Base-by-base conservation (phyloP, 1,284 basidiomycete genomes). In the Heterobasidion parviporum region DNA sequence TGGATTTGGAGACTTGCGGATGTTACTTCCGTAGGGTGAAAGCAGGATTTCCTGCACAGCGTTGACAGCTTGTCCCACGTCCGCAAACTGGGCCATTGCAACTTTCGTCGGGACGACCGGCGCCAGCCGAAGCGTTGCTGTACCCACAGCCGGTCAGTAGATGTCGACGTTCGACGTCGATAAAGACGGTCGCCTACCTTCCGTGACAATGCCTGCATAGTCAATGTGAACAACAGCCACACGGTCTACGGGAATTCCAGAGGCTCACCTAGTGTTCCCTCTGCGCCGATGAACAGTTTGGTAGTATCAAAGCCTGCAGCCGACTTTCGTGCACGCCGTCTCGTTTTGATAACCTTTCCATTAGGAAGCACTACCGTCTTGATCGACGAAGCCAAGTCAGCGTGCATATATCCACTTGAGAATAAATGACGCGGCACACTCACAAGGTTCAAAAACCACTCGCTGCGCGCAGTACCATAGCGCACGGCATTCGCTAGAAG, bases 11-110 rank as follows among this genome's bases (percentile, higher is more conserved):
- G 67, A 72, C 74, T 47, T 58, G 79, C 82, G 83, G 50, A 87
- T 78, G 58, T 83, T 77, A 16, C 75, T 66, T 1, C 82, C 83
- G 54, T 51, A 51, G 8, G 50, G 35, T 26, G 83, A 81, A 60
- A 85, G 87, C 18, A 94, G 75, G 20, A 93, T 85, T 63, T 88
- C 85, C 62, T 87, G 82, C 10, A 90, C 92, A 1, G 92, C 92
- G 18, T 73, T 76, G 0, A 90, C 89, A 2, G 86, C 86, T 50
- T 74, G 70, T 54, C 77, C 74, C 38, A 87, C 82, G 58, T 81
- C 70, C 1, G 80, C 78, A 67, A 87, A 88, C 61, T 87, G 85
- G 6, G 81, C 85, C 76, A 87, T 81, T 0, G 83, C 83, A 18
- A 88, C 86, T 58, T 80, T 82, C 1, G 85, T 91, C 2, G 89